phyloP scores from a whole-genome alignment of 805 yeast species.

The Metschnikowia reukaufii region DNA sequence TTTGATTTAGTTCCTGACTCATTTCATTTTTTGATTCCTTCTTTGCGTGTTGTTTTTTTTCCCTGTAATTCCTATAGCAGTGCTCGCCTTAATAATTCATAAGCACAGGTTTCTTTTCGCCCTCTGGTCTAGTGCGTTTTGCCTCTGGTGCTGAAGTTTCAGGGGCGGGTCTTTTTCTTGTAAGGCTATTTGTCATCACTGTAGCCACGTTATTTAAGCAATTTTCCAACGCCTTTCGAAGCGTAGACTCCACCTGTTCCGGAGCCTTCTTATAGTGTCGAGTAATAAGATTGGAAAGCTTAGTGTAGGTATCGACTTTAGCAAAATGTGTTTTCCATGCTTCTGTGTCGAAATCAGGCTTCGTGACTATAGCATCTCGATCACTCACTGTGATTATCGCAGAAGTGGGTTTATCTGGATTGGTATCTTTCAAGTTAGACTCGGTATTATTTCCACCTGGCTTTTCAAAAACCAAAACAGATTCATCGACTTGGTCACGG shows the following conservation, averaged over 20 bases:
- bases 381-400: neutral
- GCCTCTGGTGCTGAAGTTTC: constrained; percentile 7
- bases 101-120: constrained; percentile 19
- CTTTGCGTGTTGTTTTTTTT: neutral
- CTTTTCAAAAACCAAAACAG: constrained; percentile 3
- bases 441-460: neutral
- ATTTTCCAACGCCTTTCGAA: neutral
- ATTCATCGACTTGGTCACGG: constrained; percentile 1
- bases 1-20: too few relatives aligned
- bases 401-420: neutral
- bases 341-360: neutral
- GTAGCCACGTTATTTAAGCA: constrained; percentile 6
- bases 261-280: constrained; percentile 1
- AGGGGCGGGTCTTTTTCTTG: constrained; percentile 10
- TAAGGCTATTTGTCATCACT: neutral
- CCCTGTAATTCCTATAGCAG: neutral
- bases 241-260: neutral
- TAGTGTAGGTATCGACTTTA: constrained; percentile 5
- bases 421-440: neutral
- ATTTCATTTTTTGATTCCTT: neutral
- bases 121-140: constrained; percentile 14
- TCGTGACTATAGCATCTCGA: constrained; percentile 5
- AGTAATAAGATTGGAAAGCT: neutral
- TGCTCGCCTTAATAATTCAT: constrained; percentile 16
- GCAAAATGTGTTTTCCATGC: constrained; percentile 7